Conservation (phyloP, 192 early-diverging fungal genomes). For the Endogone sp. region DNA sequence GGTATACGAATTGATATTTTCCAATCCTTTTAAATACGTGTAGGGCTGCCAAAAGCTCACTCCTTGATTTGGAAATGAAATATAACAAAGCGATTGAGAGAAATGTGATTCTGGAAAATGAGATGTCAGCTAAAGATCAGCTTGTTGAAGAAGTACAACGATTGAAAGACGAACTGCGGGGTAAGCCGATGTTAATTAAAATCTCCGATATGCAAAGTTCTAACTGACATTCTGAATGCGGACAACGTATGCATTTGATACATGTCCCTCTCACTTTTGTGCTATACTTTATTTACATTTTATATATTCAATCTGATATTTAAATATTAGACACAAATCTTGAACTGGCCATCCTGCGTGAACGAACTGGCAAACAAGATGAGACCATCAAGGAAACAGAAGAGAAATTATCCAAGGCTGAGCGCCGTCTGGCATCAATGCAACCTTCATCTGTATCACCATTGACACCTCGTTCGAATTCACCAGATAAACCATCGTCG, state of each 20-base stretch:
- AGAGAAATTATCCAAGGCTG: conserved; percentile 16
- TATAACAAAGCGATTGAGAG: conserved; percentile 69
- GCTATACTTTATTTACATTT: not conserved
- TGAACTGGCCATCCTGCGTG: conserved; percentile 47
- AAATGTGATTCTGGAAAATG: conserved; percentile 60
- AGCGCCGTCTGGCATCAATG: conserved; percentile 3
- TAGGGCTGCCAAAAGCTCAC: conserved; percentile 63
- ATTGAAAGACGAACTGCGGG: conserved; percentile 71
- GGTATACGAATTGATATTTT: too few relatives aligned
- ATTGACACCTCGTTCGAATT: not conserved
- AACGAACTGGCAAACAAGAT: conserved; percentile 23
- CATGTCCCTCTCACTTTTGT: not conserved
- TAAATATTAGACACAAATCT: conserved; percentile 46
- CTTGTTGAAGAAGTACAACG: conserved; percentile 71
- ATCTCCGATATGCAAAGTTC: too few relatives aligned
- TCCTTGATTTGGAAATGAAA: conserved; percentile 66
- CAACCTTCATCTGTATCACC: not conserved
- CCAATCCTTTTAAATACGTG: too few relatives aligned
- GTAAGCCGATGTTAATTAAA: conserved; percentile 16
- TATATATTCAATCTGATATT: not conserved
- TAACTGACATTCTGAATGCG: not conserved
- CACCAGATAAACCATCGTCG: not conserved
- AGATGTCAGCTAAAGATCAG: conserved; percentile 62
- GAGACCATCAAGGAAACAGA: conserved; percentile 17
- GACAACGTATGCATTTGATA: not conserved